A percentile compares a stretch with the other conserved stretches of the same genome.
These are phyloP conservation scores for Blastobotrys indianensis DNA, from an alignment of 1,139 yeast species.

Conservation along the genomic window DNA sequence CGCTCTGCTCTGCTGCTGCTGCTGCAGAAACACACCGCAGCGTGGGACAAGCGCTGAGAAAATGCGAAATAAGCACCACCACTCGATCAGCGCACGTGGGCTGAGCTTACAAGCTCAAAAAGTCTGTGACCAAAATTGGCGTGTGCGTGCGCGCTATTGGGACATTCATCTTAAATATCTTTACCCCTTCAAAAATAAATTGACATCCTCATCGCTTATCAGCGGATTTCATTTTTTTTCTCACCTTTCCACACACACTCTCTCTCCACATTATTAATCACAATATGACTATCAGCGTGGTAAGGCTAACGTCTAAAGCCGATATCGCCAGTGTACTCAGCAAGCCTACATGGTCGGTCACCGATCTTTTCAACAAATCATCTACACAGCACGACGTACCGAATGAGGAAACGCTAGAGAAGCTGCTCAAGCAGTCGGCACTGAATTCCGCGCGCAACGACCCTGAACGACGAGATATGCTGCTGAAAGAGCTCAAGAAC, in stretches of 20 bases:
- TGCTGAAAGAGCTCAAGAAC: constrained; percentile 28
- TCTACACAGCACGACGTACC: constrained; percentile 16
- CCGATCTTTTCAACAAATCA: constrained; percentile 21
- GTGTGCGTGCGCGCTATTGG: too few species aligned
- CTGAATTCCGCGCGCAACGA: constrained; percentile 21
- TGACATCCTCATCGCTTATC: not conserved
- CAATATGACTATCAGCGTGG: not conserved
- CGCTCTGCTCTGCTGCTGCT: too few species aligned
- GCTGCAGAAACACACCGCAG: too few species aligned
- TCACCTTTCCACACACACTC: not conserved
- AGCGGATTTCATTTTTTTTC: not conserved
- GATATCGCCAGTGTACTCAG: constrained; percentile 19
- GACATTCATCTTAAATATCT: too few species aligned
- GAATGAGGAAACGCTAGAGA: constrained; percentile 22
- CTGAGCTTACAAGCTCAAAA: not conserved
- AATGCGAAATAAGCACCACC: not conserved
- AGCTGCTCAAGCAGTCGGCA: constrained; percentile 28
- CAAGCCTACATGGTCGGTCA: constrained; percentile 27
- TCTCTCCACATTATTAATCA: not conserved
- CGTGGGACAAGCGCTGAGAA: not conserved
- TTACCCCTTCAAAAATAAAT: too few species aligned
- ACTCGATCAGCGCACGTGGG: not conserved
- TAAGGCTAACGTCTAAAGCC: constrained; percentile 7
- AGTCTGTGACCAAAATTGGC: too few species aligned
- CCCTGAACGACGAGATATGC: constrained; percentile 17